A percentile compares a stretch with the other conserved stretches of the same genome.
phyloP scores from a whole-genome alignment of 371 early-diverging fungal genomes.

The Mucor irregularis region DNA sequence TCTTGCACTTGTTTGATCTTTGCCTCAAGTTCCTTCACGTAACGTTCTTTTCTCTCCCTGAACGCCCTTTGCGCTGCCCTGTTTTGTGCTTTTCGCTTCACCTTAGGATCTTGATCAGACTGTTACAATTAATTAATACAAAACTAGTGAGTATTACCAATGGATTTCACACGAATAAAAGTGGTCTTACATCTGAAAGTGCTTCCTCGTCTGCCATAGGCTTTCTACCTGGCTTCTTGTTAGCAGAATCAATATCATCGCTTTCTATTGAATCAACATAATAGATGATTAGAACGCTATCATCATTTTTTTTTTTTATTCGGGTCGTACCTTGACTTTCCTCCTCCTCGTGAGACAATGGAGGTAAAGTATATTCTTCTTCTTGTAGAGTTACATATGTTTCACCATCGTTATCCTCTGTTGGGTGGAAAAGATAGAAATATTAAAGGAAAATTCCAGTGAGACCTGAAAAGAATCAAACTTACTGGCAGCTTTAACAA shows the following conservation, averaged over 20 bases:
- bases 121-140: slow-evolving; percentile 4
- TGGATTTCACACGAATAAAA: too few relatives aligned
- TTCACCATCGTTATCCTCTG: slow-evolving; percentile 28
- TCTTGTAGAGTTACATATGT: slow-evolving; percentile 24
- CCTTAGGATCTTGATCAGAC: slow-evolving; percentile 46
- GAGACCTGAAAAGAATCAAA: neutral
- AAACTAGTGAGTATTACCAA: too few relatives aligned
- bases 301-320: too few relatives aligned
- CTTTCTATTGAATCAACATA: slow-evolving; percentile 9
- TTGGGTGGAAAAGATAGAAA: neutral
- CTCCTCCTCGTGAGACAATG: slow-evolving; percentile 4
- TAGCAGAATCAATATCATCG: slow-evolving; percentile 11
- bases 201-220: slow-evolving; percentile 30
- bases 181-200: slow-evolving; percentile 21
- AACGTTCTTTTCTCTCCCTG: slow-evolving; percentile 72
- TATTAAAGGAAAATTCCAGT: neutral
- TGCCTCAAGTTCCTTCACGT: slow-evolving; percentile 65
- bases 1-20: slow-evolving; percentile 62
- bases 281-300: neutral
- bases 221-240: slow-evolving; percentile 34
- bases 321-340: slow-evolving; percentile 13
- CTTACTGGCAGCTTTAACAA: slow-evolving; percentile 37
- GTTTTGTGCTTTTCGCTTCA: slow-evolving; percentile 77
- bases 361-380: slow-evolving; percentile 16
- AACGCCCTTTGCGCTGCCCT: slow-evolving; percentile 79